Evolutionary conservation across 139 green algal species (phyloP).

Genomic region (Eudorina sp.): DNA sequence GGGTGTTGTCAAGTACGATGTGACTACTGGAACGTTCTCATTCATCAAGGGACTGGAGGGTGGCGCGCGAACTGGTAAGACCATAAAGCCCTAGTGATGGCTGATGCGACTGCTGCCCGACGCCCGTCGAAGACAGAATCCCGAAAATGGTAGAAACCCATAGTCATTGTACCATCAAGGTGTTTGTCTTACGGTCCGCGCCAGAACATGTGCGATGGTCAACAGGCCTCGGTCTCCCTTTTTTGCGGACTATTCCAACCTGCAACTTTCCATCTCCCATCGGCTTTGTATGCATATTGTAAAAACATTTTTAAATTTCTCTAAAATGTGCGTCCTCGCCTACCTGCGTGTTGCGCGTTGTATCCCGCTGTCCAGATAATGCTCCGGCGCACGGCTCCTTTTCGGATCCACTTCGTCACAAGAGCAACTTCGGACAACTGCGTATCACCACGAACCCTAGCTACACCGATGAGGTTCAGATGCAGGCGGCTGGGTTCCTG

Average conservation of each 20-base stretch:
- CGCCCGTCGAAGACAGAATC: no score
- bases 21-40: not conserved
- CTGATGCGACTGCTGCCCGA: not conserved
- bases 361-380: not conserved
- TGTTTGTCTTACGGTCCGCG: no score
- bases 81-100: constrained; percentile 21
- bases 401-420: constrained; percentile 26
- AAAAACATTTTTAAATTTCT: not conserved
- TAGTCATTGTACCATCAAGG: not conserved
- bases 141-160: not conserved
- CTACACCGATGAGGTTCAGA: constrained; percentile 58
- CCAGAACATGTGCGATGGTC: no score
- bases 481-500: constrained; percentile 74
- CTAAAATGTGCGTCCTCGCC: not conserved
- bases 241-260: no score
- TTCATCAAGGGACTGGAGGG: not conserved
- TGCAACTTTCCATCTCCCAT: no score
- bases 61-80: not conserved
- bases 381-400: constrained; percentile 37
- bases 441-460: constrained; percentile 43
- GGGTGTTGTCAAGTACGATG: not conserved
- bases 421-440: constrained; percentile 75
- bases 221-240: no score
- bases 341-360: no score
- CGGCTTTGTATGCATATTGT: not conserved